Conservation (phyloP, 2,329 filamentous ascomycete genomes). For the Clonostachys sp. region DNA sequence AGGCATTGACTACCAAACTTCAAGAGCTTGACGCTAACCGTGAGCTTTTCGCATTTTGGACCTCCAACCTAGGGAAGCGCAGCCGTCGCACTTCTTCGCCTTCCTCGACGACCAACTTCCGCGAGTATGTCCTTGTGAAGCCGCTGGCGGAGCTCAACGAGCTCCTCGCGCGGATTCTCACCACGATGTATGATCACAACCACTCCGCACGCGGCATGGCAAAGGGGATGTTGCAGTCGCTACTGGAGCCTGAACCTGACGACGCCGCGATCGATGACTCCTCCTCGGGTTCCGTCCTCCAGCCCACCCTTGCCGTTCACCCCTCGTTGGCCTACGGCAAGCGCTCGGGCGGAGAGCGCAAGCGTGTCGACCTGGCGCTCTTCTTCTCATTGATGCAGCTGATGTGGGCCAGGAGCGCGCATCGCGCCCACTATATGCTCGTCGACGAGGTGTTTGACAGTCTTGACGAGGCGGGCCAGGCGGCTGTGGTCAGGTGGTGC, state of each 20-base stretch:
- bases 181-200: background rate
- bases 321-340: background rate
- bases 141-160: background rate
- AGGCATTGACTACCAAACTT: background rate
- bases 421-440: constrained; percentile 10
- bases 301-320: background rate
- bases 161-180: background rate
- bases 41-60: background rate
- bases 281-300: background rate
- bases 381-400: constrained; percentile 13
- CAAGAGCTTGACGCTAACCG: background rate
- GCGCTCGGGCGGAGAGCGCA: constrained; percentile 9
- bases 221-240: background rate
- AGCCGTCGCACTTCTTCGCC: background rate
- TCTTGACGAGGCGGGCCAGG: constrained; percentile 5
- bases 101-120: background rate
- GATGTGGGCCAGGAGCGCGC: constrained; percentile 5
- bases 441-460: constrained; percentile 13
- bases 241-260: background rate
- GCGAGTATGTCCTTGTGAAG: background rate
- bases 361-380: constrained; percentile 10
- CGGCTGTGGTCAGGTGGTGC: background rate
- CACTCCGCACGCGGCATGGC: background rate
- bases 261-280: background rate
- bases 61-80: background rate